Percentiles rank a stretch among this genome's conserved stretches.
These are phyloP conservation scores for Solanum clarkiae DNA, from an alignment of 257 asterid genomes.

Conservation along the genomic window DNA sequence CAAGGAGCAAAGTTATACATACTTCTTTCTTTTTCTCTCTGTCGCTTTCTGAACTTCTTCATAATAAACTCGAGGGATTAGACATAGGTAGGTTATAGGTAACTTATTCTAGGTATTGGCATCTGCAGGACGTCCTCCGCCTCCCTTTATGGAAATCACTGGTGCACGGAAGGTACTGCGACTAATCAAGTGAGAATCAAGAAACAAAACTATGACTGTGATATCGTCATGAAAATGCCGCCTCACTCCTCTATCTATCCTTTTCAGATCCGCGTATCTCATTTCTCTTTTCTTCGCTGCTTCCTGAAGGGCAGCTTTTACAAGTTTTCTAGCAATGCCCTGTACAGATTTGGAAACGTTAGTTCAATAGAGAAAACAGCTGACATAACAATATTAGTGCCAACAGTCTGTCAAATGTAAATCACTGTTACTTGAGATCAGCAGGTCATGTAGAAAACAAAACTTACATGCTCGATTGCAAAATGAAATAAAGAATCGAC, in stretches of 20 bases:
- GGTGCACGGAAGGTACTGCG: constrained; percentile 31
- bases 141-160: constrained; percentile 39
- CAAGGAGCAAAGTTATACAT: constrained; percentile 15
- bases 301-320: constrained; percentile 49
- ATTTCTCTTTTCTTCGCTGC: constrained; percentile 75
- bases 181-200: constrained; percentile 45
- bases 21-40: background rate
- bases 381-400: background rate
- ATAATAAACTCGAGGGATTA: constrained; percentile 1
- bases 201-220: constrained; percentile 50
- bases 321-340: constrained; percentile 67
- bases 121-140: constrained; percentile 22
- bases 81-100: background rate
- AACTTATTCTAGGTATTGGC: constrained; percentile 9
- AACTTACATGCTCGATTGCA: background rate
- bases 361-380: background rate
- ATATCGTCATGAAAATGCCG: constrained; percentile 80
- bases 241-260: constrained; percentile 57
- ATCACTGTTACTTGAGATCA: background rate
- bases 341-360: constrained; percentile 12
- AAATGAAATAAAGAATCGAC: background rate
- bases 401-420: background rate
- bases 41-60: background rate
- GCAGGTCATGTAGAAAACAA: background rate
- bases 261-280: constrained; percentile 62